Percentiles rank a stretch among this genome's conserved stretches.
Conservation (phyloP, 2,329 filamentous ascomycete species). For the Colletotrichum salicis region DNA sequence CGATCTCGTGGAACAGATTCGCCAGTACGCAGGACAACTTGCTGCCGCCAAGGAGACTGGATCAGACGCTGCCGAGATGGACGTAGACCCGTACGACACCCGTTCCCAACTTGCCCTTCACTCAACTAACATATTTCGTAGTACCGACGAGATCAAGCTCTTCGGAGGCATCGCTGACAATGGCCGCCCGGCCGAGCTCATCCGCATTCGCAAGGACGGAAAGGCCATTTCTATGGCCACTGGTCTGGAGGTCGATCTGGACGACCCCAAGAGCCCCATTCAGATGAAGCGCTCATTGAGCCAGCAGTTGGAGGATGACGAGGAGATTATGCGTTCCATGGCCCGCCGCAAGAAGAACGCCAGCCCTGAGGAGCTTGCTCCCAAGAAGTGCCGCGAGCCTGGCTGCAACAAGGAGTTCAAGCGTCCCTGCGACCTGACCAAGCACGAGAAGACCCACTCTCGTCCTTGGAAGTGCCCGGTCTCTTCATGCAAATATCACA, state of each 20-base stretch:
- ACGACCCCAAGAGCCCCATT: slow-evolving; percentile 58
- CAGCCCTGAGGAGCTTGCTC: slow-evolving; percentile 82
- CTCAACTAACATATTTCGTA: slow-evolving; percentile 37
- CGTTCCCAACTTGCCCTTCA: not conserved
- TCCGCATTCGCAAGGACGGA: slow-evolving; percentile 83
- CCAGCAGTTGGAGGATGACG: slow-evolving; percentile 79
- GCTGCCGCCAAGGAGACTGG: slow-evolving; percentile 77
- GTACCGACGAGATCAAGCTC: slow-evolving; percentile 78
- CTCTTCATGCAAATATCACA: slow-evolving; percentile 86
- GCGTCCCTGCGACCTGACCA: slow-evolving; percentile 95
- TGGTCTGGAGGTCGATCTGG: slow-evolving; percentile 70
- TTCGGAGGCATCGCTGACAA: slow-evolving; percentile 84
- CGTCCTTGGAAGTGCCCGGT: slow-evolving; percentile 94
- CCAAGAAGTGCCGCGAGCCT: slow-evolving; percentile 78
- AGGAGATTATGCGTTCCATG: slow-evolving; percentile 90
- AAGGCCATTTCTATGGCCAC: slow-evolving; percentile 82
- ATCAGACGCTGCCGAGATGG: slow-evolving; percentile 67
- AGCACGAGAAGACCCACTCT: slow-evolving; percentile 98
- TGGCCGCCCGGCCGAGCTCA: slow-evolving; percentile 84
- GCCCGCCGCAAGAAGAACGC: slow-evolving; percentile 95
- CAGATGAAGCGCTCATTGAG: slow-evolving; percentile 74
- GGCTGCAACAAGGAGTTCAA: slow-evolving; percentile 93
- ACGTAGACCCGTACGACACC: slow-evolving; percentile 66
- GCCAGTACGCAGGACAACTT: slow-evolving; percentile 87
- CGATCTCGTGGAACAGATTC: slow-evolving; percentile 93